A percentile compares a stretch with the other conserved stretches of the same genome.
These are phyloP conservation scores for Cyclotella kingstonii DNA, from an alignment of 108 stramenopile species.

Conservation along the genomic window DNA sequence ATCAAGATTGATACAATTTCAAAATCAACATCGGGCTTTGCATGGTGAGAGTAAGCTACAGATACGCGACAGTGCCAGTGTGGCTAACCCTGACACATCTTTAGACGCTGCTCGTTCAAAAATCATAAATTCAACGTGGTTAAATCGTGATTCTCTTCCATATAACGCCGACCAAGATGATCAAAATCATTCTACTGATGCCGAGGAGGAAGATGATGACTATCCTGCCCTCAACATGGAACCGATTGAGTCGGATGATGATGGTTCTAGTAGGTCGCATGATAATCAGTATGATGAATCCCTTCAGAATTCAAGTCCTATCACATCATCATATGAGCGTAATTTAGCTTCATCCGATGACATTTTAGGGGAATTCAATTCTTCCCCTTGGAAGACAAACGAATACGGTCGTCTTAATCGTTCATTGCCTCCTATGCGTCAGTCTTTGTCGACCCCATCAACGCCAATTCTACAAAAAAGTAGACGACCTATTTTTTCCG, in stretches of 20 bases:
- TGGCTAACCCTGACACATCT: neutral
- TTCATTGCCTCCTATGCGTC: slow-evolving; percentile 14
- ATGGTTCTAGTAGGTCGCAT: neutral
- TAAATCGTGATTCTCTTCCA: neutral
- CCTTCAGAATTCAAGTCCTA: neutral
- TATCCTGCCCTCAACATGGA: slow-evolving; percentile 26
- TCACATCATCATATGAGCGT: neutral
- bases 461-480: slow-evolving; percentile 17
- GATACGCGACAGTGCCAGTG: neutral
- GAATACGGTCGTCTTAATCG: slow-evolving; percentile 2
- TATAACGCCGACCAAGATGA: neutral
- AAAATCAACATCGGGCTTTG: slow-evolving; percentile 21
- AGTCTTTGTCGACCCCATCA: slow-evolving; percentile 5
- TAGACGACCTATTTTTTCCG: slow-evolving; percentile 34
- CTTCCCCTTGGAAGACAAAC: neutral
- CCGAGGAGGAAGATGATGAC: slow-evolving; percentile 33
- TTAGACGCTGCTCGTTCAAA: too few relatives aligned
- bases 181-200: slow-evolving; percentile 19
- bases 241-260: slow-evolving; percentile 39
- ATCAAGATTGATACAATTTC: slow-evolving; percentile 28
- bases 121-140: too few relatives aligned
- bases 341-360: neutral
- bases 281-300: slow-evolving; percentile 3
- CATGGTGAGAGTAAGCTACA: neutral
- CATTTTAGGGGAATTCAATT: neutral